Conservation (phyloP, 2,329 filamentous ascomycete species). For the Ascocoryne sarcoides region DNA sequence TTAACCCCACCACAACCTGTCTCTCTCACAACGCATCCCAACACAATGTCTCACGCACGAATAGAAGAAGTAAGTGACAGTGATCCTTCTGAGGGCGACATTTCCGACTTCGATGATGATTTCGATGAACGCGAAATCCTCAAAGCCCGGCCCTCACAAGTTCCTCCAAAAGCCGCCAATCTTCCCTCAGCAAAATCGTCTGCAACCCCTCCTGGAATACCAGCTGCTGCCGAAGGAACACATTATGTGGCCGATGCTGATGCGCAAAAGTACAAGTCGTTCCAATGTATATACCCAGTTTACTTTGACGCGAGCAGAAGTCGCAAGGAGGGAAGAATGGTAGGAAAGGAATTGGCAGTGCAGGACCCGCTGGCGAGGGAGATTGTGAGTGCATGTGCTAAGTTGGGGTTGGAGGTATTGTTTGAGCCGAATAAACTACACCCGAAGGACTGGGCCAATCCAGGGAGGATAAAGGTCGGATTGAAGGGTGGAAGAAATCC, state of each 20-base stretch:
- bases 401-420: slow-evolving; percentile 61
- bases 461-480: slow-evolving; percentile 75
- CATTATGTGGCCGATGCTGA: slow-evolving; percentile 35
- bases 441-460: slow-evolving; percentile 96
- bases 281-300: slow-evolving; percentile 85
- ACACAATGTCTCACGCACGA: slow-evolving; percentile 69
- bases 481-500: slow-evolving; percentile 52
- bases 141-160: slow-evolving; percentile 22
- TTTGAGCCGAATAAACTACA: slow-evolving; percentile 90
- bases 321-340: slow-evolving; percentile 73
- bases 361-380: slow-evolving; percentile 79
- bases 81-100: slow-evolving; percentile 82
- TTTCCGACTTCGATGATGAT: slow-evolving; percentile 53
- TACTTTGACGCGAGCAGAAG: slow-evolving; percentile 80
- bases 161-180: slow-evolving; percentile 22
- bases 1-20: slow-evolving; percentile 8
- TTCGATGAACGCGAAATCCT: slow-evolving; percentile 40
- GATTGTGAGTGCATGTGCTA: slow-evolving; percentile 76
- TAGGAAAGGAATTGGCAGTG: slow-evolving; percentile 63
- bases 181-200: slow-evolving; percentile 31
- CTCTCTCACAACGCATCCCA: slow-evolving; percentile 2
- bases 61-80: slow-evolving; percentile 75
- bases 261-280: slow-evolving; percentile 57
- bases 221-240: slow-evolving; percentile 27
- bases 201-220: slow-evolving; percentile 31